These are phyloP conservation scores for Barnettozyma californica DNA, from an alignment of 805 yeast species.

Conservation along the genomic window DNA sequence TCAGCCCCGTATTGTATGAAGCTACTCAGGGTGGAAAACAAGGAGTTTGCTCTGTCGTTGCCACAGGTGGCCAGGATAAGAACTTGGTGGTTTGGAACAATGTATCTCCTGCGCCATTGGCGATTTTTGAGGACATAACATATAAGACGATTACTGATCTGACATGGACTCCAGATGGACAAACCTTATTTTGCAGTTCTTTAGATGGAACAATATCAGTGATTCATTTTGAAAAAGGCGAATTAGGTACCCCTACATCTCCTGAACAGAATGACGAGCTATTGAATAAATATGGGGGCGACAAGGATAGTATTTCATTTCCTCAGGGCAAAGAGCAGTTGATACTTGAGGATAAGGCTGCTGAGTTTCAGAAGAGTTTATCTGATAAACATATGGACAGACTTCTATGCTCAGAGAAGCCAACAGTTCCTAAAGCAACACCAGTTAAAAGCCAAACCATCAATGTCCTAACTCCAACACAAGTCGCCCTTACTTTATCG, in stretches of 20 bases:
- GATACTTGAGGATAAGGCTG: constrained; percentile 60
- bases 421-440: constrained; percentile 1
- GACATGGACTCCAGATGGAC: constrained; percentile 84
- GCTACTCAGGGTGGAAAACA: constrained; percentile 14
- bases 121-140: constrained; percentile 72
- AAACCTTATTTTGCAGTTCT: constrained; percentile 66
- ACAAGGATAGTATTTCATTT: constrained; percentile 73
- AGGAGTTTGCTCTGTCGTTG: constrained; percentile 65
- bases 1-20: constrained; percentile 65
- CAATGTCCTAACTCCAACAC: neutral
- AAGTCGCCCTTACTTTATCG: constrained; percentile 14
- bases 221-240: constrained; percentile 55
- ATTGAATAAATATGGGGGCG: constrained; percentile 81
- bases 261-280: constrained; percentile 62
- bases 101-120: constrained; percentile 64
- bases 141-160: constrained; percentile 81
- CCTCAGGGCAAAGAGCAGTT: constrained; percentile 86
- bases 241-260: constrained; percentile 60
- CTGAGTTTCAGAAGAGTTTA: constrained; percentile 27
- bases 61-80: constrained; percentile 94
- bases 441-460: neutral
- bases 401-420: constrained; percentile 31
- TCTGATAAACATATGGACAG: constrained; percentile 36
- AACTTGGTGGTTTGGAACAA: constrained; percentile 88
- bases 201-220: constrained; percentile 79